A percentile compares a stretch with the other conserved stretches of the same genome.
Evolutionary conservation across 2,329 filamentous ascomycete species (phyloP).

Genomic region (Diaporthe velutina): DNA sequence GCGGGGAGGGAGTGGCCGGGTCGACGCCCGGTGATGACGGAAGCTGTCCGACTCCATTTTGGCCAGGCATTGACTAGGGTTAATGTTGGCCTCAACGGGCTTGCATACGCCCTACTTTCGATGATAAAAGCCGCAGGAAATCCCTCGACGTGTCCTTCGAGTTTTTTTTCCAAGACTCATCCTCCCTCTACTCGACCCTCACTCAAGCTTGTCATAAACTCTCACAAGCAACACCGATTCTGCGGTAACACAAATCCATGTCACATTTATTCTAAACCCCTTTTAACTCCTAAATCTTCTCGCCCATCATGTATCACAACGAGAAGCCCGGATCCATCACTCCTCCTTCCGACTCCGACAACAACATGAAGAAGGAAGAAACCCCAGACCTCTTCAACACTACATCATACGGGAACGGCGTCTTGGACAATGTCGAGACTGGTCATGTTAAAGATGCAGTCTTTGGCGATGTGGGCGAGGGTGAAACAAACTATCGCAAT

Average conservation of each 20-base stretch:
- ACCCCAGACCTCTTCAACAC: neutral
- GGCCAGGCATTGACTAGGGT: neutral
- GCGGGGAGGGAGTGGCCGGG: neutral
- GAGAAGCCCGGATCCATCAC: neutral
- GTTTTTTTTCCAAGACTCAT: neutral
- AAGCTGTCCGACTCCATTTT: neutral
- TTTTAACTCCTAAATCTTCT: neutral
- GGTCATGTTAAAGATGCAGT: slow-evolving; percentile 9
- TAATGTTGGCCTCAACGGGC: too few relatives aligned
- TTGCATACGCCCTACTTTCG: neutral
- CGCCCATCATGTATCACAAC: neutral
- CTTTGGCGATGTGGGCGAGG: slow-evolving; percentile 2
- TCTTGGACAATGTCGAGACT: neutral
- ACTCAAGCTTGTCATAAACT: neutral
- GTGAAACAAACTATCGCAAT: slow-evolving; percentile 1
- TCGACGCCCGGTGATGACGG: neutral
- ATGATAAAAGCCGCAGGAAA: neutral
- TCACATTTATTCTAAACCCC: neutral
- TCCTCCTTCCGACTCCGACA: neutral
- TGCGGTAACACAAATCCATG: neutral
- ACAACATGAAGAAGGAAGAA: neutral
- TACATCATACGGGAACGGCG: neutral
- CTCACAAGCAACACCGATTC: neutral
- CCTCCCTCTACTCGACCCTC: neutral
- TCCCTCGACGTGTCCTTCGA: neutral